Evolutionary conservation across 306 rosid genomes (phyloP).

Genomic region (Hylodesmum podocarpum): DNA sequence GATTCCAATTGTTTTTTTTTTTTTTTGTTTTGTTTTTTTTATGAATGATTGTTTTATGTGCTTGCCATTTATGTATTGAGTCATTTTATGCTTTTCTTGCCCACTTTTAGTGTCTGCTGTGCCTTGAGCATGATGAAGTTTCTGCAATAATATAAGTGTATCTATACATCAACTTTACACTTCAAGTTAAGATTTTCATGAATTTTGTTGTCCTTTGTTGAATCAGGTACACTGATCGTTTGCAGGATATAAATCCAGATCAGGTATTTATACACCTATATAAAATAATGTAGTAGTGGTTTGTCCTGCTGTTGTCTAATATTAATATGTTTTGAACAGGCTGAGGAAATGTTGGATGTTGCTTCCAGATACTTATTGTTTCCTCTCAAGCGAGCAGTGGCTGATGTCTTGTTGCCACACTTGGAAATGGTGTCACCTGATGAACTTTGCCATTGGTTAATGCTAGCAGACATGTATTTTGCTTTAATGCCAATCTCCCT

Average conservation of each 20-base stretch:
- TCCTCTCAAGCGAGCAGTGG: slow-evolving; percentile 93
- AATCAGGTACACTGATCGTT: slow-evolving; percentile 87
- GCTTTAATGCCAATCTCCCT: slow-evolving; percentile 28
- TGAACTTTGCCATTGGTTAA: slow-evolving; percentile 88
- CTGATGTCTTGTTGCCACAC: slow-evolving; percentile 83
- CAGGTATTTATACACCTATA: slow-evolving; percentile 54
- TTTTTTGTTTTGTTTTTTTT: no score
- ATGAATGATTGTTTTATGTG: not conserved
- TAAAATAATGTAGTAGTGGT: slow-evolving; percentile 14
- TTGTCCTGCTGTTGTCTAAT: slow-evolving; percentile 29
- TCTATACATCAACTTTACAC: slow-evolving; percentile 12
- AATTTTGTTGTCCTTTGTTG: slow-evolving; percentile 35
- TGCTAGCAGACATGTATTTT: slow-evolving; percentile 78
- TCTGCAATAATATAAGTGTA: slow-evolving; percentile 1
- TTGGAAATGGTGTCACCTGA: slow-evolving; percentile 78
- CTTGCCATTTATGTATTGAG: not conserved
- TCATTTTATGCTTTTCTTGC: not conserved
- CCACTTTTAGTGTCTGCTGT: not conserved
- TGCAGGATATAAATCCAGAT: slow-evolving; percentile 77
- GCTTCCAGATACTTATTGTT: slow-evolving; percentile 89
- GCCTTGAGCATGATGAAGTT: slow-evolving; percentile 17
- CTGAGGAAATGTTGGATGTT: slow-evolving; percentile 88
- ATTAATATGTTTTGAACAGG: slow-evolving; percentile 47
- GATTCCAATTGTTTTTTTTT: not conserved
- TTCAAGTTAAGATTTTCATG: slow-evolving; percentile 14